Percentiles rank a stretch among this genome's conserved stretches.
These are phyloP conservation scores for Diddensiella transvaalensis DNA, from an alignment of 805 yeast genomes.

Conservation along the genomic window DNA sequence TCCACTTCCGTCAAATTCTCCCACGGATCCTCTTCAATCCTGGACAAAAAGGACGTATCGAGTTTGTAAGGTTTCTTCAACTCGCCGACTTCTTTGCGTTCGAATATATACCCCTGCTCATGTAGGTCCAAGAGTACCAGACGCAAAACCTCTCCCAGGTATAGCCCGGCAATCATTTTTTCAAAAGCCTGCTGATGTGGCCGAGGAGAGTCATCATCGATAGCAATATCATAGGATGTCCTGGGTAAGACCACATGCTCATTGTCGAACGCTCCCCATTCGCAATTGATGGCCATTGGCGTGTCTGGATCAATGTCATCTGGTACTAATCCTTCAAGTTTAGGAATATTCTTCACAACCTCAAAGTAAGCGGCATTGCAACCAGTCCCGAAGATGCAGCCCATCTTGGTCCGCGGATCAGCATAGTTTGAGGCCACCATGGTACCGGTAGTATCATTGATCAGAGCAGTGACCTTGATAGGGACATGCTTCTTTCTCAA, in stretches of 20 bases:
- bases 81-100: conserved; percentile 61
- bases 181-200: conserved; percentile 95
- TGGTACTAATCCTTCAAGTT: conserved; percentile 67
- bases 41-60: conserved; percentile 87
- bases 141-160: conserved; percentile 88
- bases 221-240: conserved; percentile 76
- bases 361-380: conserved; percentile 97
- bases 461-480: conserved; percentile 83
- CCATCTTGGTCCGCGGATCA: conserved; percentile 86
- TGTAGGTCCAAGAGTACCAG: conserved; percentile 71
- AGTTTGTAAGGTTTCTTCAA: conserved; percentile 64
- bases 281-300: conserved; percentile 96
- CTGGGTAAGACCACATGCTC: conserved; percentile 82
- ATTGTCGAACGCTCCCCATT: conserved; percentile 96
- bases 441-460: conserved; percentile 97
- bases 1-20: conserved; percentile 76
- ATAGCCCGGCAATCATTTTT: conserved; percentile 96
- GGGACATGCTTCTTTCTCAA: conserved; percentile 64
- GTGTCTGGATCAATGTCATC: conserved; percentile 59
- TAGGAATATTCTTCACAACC: conserved; percentile 64
- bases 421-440: conserved; percentile 92
- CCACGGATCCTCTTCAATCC: conserved; percentile 83
- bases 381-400: conserved; percentile 95
- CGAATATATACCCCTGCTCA: conserved; percentile 62
- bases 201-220: conserved; percentile 86